Base-by-base conservation (phyloP, 2,329 filamentous ascomycete species). In the Chrysoporthe puriensis region DNA sequence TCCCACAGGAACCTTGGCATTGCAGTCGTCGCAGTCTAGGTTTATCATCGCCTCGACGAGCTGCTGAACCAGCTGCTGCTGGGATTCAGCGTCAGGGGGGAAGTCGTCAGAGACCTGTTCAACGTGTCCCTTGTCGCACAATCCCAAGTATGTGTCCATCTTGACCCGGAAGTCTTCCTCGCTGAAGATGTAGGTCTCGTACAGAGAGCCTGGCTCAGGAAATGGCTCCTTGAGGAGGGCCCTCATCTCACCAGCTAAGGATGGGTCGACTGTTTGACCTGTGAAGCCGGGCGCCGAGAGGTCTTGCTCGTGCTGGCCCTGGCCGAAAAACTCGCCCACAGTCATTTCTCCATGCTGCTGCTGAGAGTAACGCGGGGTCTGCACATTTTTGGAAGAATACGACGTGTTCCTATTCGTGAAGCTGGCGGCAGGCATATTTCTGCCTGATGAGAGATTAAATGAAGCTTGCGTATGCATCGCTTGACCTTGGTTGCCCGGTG, bases 31-130 rank as follows among this genome's bases (percentile, higher is more conserved):
- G 26, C 44, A 34, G 16, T 65, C 63, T 11, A 46, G 40, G 18
- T 57, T 64, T n/a, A n/a, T 34, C 52, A 64, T 64, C 14, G 62
- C 62, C 40, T 46, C 13, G 5, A 64, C 62, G 2, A 64, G 21
- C 50, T 63, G 6, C 16, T 32, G 26, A 26, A 40, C 56, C 13
- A 65, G 63, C 2, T 11, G 16, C 11, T n/a, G 32, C 44, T 63
- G 62, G 46, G 5, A 16, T 16, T 63, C 50, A 9, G 50, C 21
- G 21, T 57, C 50, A 6, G 14, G 3, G 6, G 62, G 62, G 26
- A 63, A 63, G 40, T 63, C 62, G 26, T 63, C 62, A 14, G n/a
- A 1, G 8, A 4, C 9, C 6, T 13, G 7, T n/a, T 21, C 9
- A 6, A 3, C 16, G 3, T 52, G 21, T 8, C 43, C 5, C n/a